Evolutionary conservation across 2,329 filamentous ascomycete species (phyloP).

Genomic region (Fusarium pseudonygamai): DNA sequence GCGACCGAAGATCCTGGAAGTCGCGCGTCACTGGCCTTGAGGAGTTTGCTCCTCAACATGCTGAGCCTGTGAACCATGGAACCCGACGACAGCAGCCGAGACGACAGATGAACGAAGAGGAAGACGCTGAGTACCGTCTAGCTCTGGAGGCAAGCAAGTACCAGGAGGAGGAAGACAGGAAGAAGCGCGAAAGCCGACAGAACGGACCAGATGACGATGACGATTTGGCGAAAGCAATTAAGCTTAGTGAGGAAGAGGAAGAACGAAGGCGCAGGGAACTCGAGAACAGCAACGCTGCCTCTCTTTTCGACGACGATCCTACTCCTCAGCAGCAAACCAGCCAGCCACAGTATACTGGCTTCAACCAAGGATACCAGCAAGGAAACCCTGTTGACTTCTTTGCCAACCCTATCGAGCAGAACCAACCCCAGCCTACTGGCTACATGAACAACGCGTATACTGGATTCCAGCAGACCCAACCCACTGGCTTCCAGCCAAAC

Average conservation of each 20-base stretch:
- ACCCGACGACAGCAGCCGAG: slow-evolving; percentile 57
- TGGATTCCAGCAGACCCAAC: slow-evolving; percentile 57
- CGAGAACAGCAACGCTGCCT: slow-evolving; percentile 83
- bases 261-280: slow-evolving; percentile 87
- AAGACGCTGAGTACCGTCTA: slow-evolving; percentile 89
- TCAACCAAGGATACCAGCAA: slow-evolving; percentile 98
- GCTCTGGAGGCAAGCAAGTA: slow-evolving; percentile 95
- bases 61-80: slow-evolving; percentile 43
- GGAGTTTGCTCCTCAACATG: slow-evolving; percentile 69
- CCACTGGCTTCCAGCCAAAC: slow-evolving; percentile 64
- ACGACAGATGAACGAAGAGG: slow-evolving; percentile 72
- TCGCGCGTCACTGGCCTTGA: slow-evolving; percentile 94
- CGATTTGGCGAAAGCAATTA: slow-evolving; percentile 93
- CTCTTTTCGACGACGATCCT: slow-evolving; percentile 87
- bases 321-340: slow-evolving; percentile 59
- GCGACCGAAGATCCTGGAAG: slow-evolving; percentile 95
- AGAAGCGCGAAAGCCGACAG: slow-evolving; percentile 73
- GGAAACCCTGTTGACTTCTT: slow-evolving; percentile 97
- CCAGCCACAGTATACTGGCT: slow-evolving; percentile 84
- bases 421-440: slow-evolving; percentile 83
- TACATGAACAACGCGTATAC: slow-evolving; percentile 68
- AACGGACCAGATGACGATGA: slow-evolving; percentile 74
- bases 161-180: slow-evolving; percentile 90
- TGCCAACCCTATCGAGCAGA: slow-evolving; percentile 87
- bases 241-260: slow-evolving; percentile 93